Percentiles rank a stretch among this genome's conserved stretches.
These are phyloP conservation scores for Colletotrichum sidae DNA, from an alignment of 2,329 filamentous ascomycete species.

Conservation along the genomic window DNA sequence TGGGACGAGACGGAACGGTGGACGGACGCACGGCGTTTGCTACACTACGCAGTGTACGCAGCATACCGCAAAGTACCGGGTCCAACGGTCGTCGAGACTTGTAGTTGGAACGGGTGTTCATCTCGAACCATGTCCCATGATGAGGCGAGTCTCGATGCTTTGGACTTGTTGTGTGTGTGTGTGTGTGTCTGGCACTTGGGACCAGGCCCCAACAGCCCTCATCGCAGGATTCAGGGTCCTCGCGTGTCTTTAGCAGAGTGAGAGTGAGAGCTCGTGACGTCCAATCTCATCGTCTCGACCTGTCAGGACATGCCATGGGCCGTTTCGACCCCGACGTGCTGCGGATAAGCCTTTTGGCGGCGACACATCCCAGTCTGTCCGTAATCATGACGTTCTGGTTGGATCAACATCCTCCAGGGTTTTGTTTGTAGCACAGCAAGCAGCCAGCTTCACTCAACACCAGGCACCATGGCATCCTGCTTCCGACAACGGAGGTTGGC, in stretches of 20 bases:
- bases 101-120: conserved; percentile 14
- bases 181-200: no score
- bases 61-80: not conserved
- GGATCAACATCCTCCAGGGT: not conserved
- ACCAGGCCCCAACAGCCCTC: no score
- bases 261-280: no score
- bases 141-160: not conserved
- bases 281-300: not conserved
- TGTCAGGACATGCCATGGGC: not conserved
- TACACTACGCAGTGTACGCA: no score
- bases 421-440: no score
- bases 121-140: conserved; percentile 12
- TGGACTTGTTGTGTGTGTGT: no score
- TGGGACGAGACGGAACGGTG: not conserved
- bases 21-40: not conserved
- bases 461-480: no score
- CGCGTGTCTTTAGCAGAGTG: not conserved
- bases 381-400: conserved; percentile 7
- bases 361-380: not conserved
- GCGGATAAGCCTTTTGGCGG: not conserved
- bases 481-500: conserved; percentile 27
- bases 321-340: not conserved
- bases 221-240: conserved; percentile 7
- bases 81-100: conserved; percentile 1
- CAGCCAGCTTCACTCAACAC: no score